Percentiles rank a stretch among this genome's conserved stretches.
Evolutionary conservation across 140 eudicot species (phyloP).

Genomic region (Senecio squalidus): DNA sequence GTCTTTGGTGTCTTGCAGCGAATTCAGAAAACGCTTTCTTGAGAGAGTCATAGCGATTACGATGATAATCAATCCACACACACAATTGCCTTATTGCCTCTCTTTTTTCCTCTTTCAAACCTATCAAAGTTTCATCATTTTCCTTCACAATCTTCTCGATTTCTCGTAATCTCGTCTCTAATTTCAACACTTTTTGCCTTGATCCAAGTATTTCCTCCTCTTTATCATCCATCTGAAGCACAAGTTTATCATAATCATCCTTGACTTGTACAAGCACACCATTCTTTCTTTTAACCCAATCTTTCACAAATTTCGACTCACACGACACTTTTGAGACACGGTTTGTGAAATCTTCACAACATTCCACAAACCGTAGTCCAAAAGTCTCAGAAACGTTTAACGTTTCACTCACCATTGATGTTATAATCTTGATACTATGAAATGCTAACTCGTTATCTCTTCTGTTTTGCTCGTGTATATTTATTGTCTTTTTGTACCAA

Average conservation of each 20-base stretch:
- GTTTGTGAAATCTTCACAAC: conserved; percentile 45
- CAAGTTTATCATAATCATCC: conserved; percentile 31
- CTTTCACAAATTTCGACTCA: conserved; percentile 48
- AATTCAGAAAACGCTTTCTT: conserved; percentile 37
- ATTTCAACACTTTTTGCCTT: conserved; percentile 43
- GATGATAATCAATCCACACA: conserved; percentile 74
- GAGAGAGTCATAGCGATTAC: conserved; percentile 45
- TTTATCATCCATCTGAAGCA: conserved; percentile 41
- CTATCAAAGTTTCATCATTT: conserved; percentile 39
- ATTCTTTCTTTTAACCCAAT: conserved; percentile 51
- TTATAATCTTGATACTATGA: conserved; percentile 32
- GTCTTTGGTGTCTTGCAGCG: conserved; percentile 21
- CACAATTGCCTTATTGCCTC: conserved; percentile 78
- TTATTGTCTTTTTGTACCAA: conserved; percentile 41
- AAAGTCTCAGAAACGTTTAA: conserved; percentile 36
- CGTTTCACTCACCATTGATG: conserved; percentile 37
- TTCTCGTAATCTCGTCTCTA: conserved; percentile 41
- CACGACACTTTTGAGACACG: conserved; percentile 59
- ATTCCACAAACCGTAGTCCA: conserved; percentile 37
- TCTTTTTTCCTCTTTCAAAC: conserved; percentile 55
- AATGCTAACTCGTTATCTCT: conserved; percentile 24
- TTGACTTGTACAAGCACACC: conserved; percentile 20
- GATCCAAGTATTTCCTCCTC: conserved; percentile 42
- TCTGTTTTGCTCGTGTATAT: conserved; percentile 40
- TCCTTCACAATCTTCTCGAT: conserved; percentile 47